Conservation (phyloP, 192 early-diverging fungal genomes). For the Allomyces arbusculus region DNA sequence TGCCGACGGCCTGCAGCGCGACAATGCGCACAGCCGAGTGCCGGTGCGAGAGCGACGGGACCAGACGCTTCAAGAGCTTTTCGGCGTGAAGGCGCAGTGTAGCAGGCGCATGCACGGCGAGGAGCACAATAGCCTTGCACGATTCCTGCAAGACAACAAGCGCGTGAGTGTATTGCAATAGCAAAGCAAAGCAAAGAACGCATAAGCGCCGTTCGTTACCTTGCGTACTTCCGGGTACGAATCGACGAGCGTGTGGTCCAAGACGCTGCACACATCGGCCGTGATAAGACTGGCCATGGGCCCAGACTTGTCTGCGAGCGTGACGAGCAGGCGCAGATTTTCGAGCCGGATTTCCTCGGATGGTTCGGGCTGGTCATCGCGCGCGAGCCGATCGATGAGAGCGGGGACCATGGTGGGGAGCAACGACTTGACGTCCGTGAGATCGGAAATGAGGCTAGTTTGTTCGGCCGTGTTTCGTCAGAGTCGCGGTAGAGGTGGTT, state of each 20-base stretch:
- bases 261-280: slow-evolving; percentile 21
- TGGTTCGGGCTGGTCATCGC: slow-evolving; percentile 21
- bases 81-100: slow-evolving; percentile 11
- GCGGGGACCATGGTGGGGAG: slow-evolving; percentile 20
- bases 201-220: slow-evolving; percentile 5
- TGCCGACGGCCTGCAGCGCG: slow-evolving; percentile 11
- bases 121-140: slow-evolving; percentile 14
- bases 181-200: not conserved
- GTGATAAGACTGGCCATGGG: slow-evolving; percentile 20
- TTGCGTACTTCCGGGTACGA: slow-evolving; percentile 34
- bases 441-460: not conserved
- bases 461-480: too few relatives aligned
- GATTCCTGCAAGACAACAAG: too few relatives aligned
- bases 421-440: slow-evolving; percentile 11
- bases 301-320: slow-evolving; percentile 8
- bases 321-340: slow-evolving; percentile 12
- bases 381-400: slow-evolving; percentile 16
- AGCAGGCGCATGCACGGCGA: slow-evolving; percentile 8
- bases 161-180: too few relatives aligned
- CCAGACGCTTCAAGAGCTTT: slow-evolving; percentile 16
- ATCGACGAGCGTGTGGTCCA: slow-evolving; percentile 17
- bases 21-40: slow-evolving; percentile 24
- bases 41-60: slow-evolving; percentile 20
- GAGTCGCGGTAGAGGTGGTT: too few relatives aligned
- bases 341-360: slow-evolving; percentile 28